Percentiles rank a stretch among this genome's conserved stretches.
Evolutionary conservation across 164 flowering plant genomes (phyloP).

Genomic region (Macadamia tetraphylla): DNA sequence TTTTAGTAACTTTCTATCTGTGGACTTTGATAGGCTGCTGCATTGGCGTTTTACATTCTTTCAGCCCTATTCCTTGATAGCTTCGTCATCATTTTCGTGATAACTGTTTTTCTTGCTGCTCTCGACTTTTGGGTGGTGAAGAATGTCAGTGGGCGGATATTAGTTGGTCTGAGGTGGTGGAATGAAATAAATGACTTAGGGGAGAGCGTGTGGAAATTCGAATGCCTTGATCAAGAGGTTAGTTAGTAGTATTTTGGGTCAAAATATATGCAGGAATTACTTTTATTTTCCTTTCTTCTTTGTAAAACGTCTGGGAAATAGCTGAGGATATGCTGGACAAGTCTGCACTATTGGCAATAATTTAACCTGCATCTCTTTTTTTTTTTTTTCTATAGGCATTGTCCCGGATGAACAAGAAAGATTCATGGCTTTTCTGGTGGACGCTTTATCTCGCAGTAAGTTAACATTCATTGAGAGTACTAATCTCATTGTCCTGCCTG

Average conservation of each 20-base stretch:
- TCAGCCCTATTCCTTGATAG: constrained; percentile 73
- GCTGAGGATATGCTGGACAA: neutral
- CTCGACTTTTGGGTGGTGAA: constrained; percentile 98
- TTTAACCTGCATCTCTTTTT: constrained; percentile 3
- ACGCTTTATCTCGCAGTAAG: constrained; percentile 87
- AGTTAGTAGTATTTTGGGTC: constrained; percentile 1
- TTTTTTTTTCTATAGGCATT: constrained; percentile 46
- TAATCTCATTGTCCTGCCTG: neutral
- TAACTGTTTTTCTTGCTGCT: constrained; percentile 85
- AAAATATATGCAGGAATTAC: neutral
- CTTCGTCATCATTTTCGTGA: constrained; percentile 92
- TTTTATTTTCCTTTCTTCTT: neutral
- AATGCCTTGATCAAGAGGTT: constrained; percentile 95
- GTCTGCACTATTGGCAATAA: neutral
- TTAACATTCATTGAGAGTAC: neutral
- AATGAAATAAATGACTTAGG: constrained; percentile 91
- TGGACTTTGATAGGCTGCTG: constrained; percentile 53
- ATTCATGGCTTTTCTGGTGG: constrained; percentile 99
- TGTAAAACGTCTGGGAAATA: too few relatives aligned
- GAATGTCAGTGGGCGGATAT: constrained; percentile 91
- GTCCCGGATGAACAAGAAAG: constrained; percentile 97
- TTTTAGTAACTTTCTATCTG: constrained; percentile 1
- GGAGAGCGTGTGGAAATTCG: constrained; percentile 93
- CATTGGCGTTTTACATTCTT: constrained; percentile 89
- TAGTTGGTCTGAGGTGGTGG: constrained; percentile 98